Conservation (phyloP, 2,329 filamentous ascomycete species). For the Botryotinia convoluta region DNA sequence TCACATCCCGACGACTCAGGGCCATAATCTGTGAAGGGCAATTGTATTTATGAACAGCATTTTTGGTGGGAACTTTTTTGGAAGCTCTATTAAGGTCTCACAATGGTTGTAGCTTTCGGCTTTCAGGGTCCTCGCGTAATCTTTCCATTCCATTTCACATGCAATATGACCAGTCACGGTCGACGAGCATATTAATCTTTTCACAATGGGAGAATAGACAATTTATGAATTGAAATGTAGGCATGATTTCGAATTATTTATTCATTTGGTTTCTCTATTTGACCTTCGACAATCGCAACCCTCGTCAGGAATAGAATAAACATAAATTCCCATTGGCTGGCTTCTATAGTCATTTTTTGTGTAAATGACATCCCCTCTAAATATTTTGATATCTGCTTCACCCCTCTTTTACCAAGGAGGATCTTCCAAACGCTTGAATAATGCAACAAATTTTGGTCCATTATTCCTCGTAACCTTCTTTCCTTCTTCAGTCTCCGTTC, state of each 20-base stretch:
- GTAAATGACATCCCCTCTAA: not conserved
- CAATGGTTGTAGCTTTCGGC: constrained; percentile 20
- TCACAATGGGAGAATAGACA: not conserved
- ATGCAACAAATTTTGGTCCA: constrained; percentile 85
- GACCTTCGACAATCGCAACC: not conserved
- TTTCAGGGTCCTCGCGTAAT: constrained; percentile 27
- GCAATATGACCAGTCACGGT: constrained; percentile 7
- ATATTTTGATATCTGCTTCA: too few species aligned
- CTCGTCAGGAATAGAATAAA: not conserved
- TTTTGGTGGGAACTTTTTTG: constrained; percentile 26
- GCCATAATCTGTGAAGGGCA: constrained; percentile 51
- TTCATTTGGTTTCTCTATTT: not conserved
- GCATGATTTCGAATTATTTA: not conserved
- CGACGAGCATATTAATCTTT: not conserved
- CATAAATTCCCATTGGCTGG: not conserved
- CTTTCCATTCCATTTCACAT: constrained; percentile 16
- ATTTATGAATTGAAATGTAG: not conserved
- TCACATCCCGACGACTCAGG: constrained; percentile 70
- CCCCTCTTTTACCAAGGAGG: constrained; percentile 47
- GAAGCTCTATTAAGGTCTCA: constrained; percentile 21
- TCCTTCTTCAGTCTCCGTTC: constrained; percentile 86
- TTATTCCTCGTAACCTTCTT: constrained; percentile 94
- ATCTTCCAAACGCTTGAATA: constrained; percentile 72
- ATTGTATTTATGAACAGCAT: constrained; percentile 36
- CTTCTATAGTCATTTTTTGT: not conserved